phyloP scores from a whole-genome alignment of 768 basidiomycete genomes.

The Artomyces pyxidatus region DNA sequence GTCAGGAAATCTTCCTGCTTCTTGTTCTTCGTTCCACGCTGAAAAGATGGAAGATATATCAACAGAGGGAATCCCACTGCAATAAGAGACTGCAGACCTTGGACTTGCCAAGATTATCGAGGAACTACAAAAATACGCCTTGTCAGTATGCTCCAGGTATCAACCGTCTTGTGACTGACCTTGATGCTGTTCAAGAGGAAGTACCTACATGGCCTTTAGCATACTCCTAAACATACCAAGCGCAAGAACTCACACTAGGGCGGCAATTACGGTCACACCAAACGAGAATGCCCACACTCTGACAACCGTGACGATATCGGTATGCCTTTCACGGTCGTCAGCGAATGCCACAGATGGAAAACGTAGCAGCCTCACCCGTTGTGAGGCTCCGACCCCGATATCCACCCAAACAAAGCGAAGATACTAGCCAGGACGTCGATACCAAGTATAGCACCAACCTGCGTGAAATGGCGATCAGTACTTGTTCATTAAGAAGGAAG shows the following conservation, averaged over 20 bases:
- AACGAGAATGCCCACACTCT: conserved; percentile 34
- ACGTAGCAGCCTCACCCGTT: conserved; percentile 22
- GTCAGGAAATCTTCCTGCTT: conserved; percentile 32
- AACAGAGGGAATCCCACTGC: not conserved
- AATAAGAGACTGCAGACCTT: conserved; percentile 9
- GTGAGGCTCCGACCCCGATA: conserved; percentile 29
- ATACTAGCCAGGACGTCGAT: conserved; percentile 35
- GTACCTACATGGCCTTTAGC: conserved; percentile 13
- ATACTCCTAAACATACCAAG: not conserved
- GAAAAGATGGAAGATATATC: not conserved
- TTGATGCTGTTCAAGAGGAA: conserved; percentile 29
- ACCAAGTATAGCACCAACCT: conserved; percentile 28
- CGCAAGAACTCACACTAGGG: conserved; percentile 23
- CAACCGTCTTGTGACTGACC: not conserved
- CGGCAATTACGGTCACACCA: conserved; percentile 29
- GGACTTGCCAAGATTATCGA: conserved; percentile 30
- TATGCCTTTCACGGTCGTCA: conserved; percentile 16
- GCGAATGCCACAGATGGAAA: not conserved
- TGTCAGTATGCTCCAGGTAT: not conserved
- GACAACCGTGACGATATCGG: conserved; percentile 33
- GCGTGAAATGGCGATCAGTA: not conserved
- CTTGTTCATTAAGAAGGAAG: not conserved
- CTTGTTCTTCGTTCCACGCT: conserved; percentile 27
- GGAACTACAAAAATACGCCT: conserved; percentile 17
- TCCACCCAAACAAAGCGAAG: conserved; percentile 34